These are phyloP conservation scores for Phytophthora meadii DNA, from an alignment of 352 stramenopile species.

Conservation along the genomic window DNA sequence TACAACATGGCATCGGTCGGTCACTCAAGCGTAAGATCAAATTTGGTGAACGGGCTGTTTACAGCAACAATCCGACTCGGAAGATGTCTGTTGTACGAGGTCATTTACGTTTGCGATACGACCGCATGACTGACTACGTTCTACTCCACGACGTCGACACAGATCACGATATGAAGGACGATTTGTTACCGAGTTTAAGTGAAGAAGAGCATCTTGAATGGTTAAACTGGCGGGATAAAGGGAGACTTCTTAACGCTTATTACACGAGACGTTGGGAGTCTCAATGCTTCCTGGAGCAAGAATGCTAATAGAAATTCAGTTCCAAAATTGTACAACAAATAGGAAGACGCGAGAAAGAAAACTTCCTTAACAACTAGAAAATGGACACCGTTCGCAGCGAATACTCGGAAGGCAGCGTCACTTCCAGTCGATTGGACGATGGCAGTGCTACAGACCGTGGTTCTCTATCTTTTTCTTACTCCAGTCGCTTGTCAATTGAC, in stretches of 20 bases:
- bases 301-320: background rate
- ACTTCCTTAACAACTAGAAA: background rate
- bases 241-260: background rate
- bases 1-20: conserved; percentile 40
- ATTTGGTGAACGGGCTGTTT: conserved; percentile 43
- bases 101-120: conserved; percentile 49
- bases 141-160: conserved; percentile 36
- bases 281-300: too few species aligned
- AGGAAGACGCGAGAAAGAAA: conserved; percentile 16
- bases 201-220: conserved; percentile 18
- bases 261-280: background rate
- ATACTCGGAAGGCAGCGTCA: conserved; percentile 31
- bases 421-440: conserved; percentile 37
- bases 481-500: conserved; percentile 35
- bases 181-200: conserved; percentile 37
- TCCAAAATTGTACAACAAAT: background rate
- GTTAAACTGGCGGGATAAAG: conserved; percentile 13
- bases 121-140: conserved; percentile 31
- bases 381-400: conserved; percentile 56
- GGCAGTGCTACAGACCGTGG: conserved; percentile 30
- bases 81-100: conserved; percentile 47
- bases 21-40: conserved; percentile 47
- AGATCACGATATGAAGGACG: conserved; percentile 41
- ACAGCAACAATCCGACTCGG: conserved; percentile 55
- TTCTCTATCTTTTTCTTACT: conserved; percentile 48